Evolutionary conservation across 176 grass and related monocot genomes (phyloP), one percentile per base, ranked within the genome.

Genomic region (Luzula sylvatica): DNA sequence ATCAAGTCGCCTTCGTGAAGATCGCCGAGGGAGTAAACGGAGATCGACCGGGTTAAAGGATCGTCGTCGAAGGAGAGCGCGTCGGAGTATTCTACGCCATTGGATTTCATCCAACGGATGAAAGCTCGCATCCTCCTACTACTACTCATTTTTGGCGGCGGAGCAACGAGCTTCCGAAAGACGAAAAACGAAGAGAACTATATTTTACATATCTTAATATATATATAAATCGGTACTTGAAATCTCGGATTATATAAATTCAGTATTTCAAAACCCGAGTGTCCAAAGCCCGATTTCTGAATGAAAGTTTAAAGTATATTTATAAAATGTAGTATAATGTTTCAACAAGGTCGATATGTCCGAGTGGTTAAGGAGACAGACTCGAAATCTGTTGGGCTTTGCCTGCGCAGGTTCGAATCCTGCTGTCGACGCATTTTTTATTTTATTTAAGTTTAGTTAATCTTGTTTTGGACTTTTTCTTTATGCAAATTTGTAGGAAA

Each of bases 51-150:
- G 26, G 28, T 28, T 13, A 38, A 27, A 35, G 47, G 26, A 24
- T 50, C 29, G 49, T 74, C 77, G 23, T 55, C 58, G 25, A 96
- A 74, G 26, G 68, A 27, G 48, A 96, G 71, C 12, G 90, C 90
- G 66, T 89, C 84, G 84, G 77, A 82, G 71, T 77, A 89, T 46
- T 78, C 83, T 59, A 96, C 48, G 44, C 80, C 80, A 53, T 79
- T 74, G 7, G 65, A 68, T 29, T 64, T 67, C 83, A 89, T 85
- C 90, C 90, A 96, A 24, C 84, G 68, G 74, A 70, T 73, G 74
- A 96, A 89, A 46, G 74, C 39, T 23, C 80, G 67, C 29, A 88
- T 68, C 26, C 81, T 80, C 65, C 84, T 88, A 56, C 22, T 88
- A 56, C 22, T 62, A 9, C 40, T 43, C 58, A 62, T 62, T 62